Percentiles rank a stretch among this genome's conserved stretches.
These are phyloP conservation scores for Magnaporthiopsis rhizophila DNA, from an alignment of 2,329 filamentous ascomycete genomes.

Conservation along the genomic window DNA sequence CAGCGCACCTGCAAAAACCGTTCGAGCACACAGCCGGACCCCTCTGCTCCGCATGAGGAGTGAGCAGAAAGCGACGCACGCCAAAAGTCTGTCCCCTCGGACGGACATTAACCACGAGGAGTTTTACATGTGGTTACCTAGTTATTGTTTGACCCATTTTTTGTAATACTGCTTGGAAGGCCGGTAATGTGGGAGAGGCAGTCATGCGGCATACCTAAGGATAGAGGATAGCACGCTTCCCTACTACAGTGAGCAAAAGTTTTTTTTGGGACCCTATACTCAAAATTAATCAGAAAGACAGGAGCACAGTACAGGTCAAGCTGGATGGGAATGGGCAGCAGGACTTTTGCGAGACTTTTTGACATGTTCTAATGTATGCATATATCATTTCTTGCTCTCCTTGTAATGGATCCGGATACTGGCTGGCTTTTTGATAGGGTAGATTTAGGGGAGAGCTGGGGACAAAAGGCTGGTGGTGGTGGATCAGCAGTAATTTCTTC, in stretches of 20 bases:
- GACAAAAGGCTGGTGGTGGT: too few relatives aligned
- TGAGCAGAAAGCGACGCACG: not conserved
- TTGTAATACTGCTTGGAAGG: not conserved
- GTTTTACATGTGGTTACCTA: not conserved
- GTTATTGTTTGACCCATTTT: too few relatives aligned
- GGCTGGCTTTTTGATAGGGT: too few relatives aligned
- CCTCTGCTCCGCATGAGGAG: not conserved
- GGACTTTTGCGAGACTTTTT: not conserved
- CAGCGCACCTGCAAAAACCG: not conserved
- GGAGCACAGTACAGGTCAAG: not conserved
- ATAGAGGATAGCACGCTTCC: not conserved
- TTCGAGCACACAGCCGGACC: not conserved
- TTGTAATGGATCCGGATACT: too few relatives aligned
- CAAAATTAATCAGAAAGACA: not conserved
- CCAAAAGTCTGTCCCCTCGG: not conserved
- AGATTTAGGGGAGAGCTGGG: too few relatives aligned
- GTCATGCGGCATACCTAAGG: not conserved
- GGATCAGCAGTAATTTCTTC: too few relatives aligned
- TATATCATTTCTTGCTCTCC: not conserved
- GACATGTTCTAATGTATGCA: not conserved
- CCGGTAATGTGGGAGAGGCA: not conserved
- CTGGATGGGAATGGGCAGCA: not conserved
- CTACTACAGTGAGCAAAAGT: not conserved
- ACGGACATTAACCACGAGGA: not conserved
- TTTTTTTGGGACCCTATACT: not conserved